These are phyloP conservation scores for Solanum hybrid DNA, from an alignment of 305 asterid species.

Conservation along the genomic window DNA sequence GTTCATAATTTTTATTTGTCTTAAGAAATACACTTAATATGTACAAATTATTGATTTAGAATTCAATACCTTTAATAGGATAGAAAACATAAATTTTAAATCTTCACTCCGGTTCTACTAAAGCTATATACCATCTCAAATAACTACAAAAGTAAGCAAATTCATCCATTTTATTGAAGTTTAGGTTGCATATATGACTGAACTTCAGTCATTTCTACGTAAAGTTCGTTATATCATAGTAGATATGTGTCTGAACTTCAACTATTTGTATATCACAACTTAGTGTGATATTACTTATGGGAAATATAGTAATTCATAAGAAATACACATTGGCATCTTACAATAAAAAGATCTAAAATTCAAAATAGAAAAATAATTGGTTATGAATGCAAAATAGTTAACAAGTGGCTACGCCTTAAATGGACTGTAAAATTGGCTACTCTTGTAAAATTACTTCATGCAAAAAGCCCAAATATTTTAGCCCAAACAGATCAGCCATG, in stretches of 20 bases:
- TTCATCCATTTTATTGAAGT: background rate
- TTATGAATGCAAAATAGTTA: background rate
- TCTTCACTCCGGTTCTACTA: background rate
- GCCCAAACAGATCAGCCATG: background rate
- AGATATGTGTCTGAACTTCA: background rate
- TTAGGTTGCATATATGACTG: background rate
- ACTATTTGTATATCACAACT: background rate
- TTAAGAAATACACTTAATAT: background rate
- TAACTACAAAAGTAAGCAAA: background rate
- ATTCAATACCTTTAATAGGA: accelerated
- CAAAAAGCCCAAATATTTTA: background rate
- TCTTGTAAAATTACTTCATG: background rate
- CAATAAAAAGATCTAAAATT: background rate
- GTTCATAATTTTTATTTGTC: background rate
- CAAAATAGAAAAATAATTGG: background rate
- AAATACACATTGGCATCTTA: background rate
- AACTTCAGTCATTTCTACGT: background rate
- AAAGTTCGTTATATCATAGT: background rate
- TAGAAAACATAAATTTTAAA: background rate
- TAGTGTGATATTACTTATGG: background rate
- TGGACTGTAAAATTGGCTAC: background rate
- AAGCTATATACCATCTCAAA: background rate
- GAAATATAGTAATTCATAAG: background rate
- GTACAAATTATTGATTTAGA: background rate
- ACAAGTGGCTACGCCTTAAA: background rate